Conservation (phyloP, 148 eudicot genomes). For the Chenopodium quinoa region DNA sequence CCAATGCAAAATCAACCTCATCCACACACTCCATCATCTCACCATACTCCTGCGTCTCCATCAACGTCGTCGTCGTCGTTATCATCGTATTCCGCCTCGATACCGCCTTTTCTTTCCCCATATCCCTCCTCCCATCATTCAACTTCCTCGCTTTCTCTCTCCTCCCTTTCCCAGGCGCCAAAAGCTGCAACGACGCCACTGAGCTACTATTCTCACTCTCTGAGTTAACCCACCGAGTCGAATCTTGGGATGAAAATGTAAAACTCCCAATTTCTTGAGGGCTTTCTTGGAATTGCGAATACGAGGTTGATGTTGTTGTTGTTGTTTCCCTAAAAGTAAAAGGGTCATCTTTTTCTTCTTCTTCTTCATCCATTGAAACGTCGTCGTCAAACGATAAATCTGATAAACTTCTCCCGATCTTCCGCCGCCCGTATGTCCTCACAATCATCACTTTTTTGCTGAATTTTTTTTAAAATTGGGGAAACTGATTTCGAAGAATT, state of each 20-base stretch:
- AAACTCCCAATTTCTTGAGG: constrained; percentile 45
- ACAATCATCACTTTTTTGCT: constrained; percentile 47
- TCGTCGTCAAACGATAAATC: constrained; percentile 36
- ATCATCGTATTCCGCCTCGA: neutral
- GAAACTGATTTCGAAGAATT: neutral
- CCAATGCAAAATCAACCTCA: constrained; percentile 88
- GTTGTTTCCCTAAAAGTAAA: constrained; percentile 29
- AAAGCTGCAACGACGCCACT: constrained; percentile 21
- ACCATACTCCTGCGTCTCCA: constrained; percentile 94
- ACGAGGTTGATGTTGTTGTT: constrained; percentile 3
- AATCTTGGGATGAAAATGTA: constrained; percentile 63
- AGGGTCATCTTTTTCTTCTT: constrained; percentile 43
- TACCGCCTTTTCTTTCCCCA: neutral
- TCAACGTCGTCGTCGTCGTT: constrained; percentile 32
- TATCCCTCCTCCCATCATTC: constrained; percentile 35
- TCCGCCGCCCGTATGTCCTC: constrained; percentile 77
- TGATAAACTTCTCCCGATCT: constrained; percentile 37
- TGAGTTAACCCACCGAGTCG: constrained; percentile 47
- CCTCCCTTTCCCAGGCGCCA: constrained; percentile 31
- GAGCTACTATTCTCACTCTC: constrained; percentile 7
- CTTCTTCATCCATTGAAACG: constrained; percentile 35
- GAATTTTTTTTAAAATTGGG: neutral
- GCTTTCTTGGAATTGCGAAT: constrained; percentile 30
- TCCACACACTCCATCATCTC: constrained; percentile 97
- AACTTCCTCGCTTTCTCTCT: constrained; percentile 33